A percentile compares a stretch with the other conserved stretches of the same genome.
These are phyloP conservation scores for Pelargonium citronellum DNA, from an alignment of 441 rosid genomes.

Conservation along the genomic window DNA sequence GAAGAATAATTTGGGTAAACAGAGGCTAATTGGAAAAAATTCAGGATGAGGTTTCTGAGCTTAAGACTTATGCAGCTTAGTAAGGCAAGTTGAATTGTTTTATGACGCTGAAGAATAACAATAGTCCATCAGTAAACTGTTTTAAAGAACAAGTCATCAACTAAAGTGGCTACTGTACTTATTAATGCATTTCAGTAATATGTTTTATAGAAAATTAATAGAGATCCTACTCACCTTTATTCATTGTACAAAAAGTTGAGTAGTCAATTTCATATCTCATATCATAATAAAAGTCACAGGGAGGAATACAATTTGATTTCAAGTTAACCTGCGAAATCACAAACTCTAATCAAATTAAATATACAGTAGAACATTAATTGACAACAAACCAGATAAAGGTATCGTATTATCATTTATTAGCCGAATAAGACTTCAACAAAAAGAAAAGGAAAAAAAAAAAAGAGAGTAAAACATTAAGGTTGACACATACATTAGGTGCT, in stretches of 20 bases:
- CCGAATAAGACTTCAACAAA: neutral
- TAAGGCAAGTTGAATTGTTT: neutral
- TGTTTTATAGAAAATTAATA: neutral
- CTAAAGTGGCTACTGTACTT: neutral
- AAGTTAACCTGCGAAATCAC: slow-evolving; percentile 12
- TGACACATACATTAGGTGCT: slow-evolving; percentile 21
- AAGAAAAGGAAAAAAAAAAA: neutral
- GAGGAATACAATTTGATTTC: slow-evolving; percentile 17
- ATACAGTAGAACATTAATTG: neutral
- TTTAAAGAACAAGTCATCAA: neutral
- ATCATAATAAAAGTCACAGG: slow-evolving; percentile 30
- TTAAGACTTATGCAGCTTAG: neutral
- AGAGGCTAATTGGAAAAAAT: neutral
- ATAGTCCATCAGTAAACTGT: neutral
- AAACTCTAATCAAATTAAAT: neutral
- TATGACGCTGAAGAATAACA: neutral
- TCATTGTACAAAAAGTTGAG: slow-evolving; percentile 43
- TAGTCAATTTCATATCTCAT: slow-evolving; percentile 50
- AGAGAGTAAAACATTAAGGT: neutral
- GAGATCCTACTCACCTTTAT: slow-evolving; percentile 31
- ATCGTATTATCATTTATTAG: neutral
- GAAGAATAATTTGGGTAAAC: neutral
- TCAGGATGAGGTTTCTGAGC: neutral
- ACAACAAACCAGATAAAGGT: neutral
- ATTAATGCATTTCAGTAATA: neutral